A percentile compares a stretch with the other conserved stretches of the same genome.
phyloP scores from a whole-genome alignment of 305 asterid species.

The Coffea humblotiana region DNA sequence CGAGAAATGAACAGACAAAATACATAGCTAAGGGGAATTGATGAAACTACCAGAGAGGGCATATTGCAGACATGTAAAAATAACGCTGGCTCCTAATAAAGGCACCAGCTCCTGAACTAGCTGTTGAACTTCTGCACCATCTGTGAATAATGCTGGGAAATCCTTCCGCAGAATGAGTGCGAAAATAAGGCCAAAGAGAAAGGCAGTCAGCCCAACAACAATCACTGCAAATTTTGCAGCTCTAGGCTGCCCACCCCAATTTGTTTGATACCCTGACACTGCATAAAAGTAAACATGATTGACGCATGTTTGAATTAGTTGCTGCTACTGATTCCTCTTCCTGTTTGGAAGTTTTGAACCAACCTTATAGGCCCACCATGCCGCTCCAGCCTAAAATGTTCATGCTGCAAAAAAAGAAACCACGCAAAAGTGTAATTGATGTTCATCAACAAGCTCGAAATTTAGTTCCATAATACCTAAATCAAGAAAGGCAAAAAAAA shows the following conservation, averaged over 20 bases:
- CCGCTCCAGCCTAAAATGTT: slow-evolving; percentile 48
- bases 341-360: no score
- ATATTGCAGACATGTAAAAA: slow-evolving; percentile 26
- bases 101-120: slow-evolving; percentile 41
- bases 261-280: slow-evolving; percentile 59
- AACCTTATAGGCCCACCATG: slow-evolving; percentile 55
- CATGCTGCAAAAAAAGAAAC: slow-evolving; percentile 28
- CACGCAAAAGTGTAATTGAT: no score
- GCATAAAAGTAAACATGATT: background rate
- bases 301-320: background rate
- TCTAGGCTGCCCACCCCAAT: slow-evolving; percentile 51
- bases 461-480: no score
- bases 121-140: slow-evolving; percentile 31
- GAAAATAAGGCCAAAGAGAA: slow-evolving; percentile 26
- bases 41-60: slow-evolving; percentile 42
- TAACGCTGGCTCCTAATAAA: slow-evolving; percentile 37
- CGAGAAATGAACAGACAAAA: background rate
- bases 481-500: no score
- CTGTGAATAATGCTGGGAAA: slow-evolving; percentile 44
- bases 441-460: no score
- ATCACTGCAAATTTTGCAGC: slow-evolving; percentile 46
- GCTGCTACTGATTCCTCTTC: background rate
- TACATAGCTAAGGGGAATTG: no score
- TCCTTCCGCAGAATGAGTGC: slow-evolving; percentile 26
- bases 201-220: slow-evolving; percentile 38